phyloP scores from a whole-genome alignment of 805 yeast species.

The Candida insectalens region DNA sequence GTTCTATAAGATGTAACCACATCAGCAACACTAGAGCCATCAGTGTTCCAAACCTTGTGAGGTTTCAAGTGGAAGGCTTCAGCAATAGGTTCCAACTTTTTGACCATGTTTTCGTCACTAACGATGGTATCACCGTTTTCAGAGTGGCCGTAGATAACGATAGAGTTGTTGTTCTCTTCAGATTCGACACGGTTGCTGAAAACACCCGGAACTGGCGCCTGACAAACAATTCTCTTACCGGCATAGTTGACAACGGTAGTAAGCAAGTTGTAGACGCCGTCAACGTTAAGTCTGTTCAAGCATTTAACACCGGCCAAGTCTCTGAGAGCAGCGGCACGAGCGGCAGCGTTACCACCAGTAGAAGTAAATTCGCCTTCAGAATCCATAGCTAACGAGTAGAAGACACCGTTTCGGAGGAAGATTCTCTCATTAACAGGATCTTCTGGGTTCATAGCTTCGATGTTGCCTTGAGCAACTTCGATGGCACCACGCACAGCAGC shows the following conservation, averaged over 20 bases:
- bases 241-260: constrained; percentile 85
- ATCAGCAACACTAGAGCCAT: constrained; percentile 33
- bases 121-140: constrained; percentile 37
- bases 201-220: constrained; percentile 93
- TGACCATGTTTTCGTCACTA: constrained; percentile 42
- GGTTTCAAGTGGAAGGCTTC: constrained; percentile 71
- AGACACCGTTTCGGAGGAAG: constrained; percentile 72
- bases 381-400: constrained; percentile 73
- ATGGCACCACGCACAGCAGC: constrained; percentile 76
- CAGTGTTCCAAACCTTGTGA: constrained; percentile 45
- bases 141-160: constrained; percentile 67
- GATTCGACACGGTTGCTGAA: constrained; percentile 36
- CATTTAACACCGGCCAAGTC: constrained; percentile 67
- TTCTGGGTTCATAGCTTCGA: constrained; percentile 72
- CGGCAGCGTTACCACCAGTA: constrained; percentile 79
- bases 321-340: constrained; percentile 68
- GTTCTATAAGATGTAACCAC: constrained; percentile 66
- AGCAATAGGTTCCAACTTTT: constrained; percentile 50
- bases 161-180: constrained; percentile 26
- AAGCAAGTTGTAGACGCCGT: constrained; percentile 59
- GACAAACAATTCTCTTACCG: constrained; percentile 83
- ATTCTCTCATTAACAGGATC: constrained; percentile 56
- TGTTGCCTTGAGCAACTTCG: constrained; percentile 62
- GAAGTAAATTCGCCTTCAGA: constrained; percentile 53
- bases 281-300: constrained; percentile 55